Evolutionary conservation across 768 basidiomycete genomes (phyloP).

Genomic region (Butyriboletus loyo): DNA sequence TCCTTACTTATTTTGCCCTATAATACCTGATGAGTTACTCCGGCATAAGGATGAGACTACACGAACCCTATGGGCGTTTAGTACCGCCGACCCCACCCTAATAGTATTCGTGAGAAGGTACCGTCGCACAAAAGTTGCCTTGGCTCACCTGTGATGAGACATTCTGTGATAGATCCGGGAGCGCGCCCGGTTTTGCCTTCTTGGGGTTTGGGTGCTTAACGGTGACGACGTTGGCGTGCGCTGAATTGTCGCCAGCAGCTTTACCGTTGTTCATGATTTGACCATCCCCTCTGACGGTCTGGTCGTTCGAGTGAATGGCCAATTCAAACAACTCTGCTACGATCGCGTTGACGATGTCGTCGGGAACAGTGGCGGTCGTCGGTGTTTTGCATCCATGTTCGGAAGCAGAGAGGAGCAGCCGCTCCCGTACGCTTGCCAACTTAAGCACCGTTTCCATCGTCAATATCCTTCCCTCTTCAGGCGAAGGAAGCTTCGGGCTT

Average conservation of each 20-base stretch:
- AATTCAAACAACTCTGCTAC: slow-evolving; percentile 35
- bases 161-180: not conserved
- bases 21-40: not conserved
- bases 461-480: slow-evolving; percentile 54
- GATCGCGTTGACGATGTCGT: slow-evolving; percentile 26
- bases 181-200: not conserved
- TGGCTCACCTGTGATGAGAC: not conserved
- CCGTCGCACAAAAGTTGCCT: not conserved
- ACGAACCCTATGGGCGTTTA: slow-evolving; percentile 4
- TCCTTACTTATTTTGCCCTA: not conserved
- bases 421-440: slow-evolving; percentile 54
- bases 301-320: slow-evolving; percentile 2
- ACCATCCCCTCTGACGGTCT: not conserved
- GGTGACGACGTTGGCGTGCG: not conserved
- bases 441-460: slow-evolving; percentile 54
- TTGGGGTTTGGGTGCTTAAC: not conserved
- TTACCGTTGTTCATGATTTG: slow-evolving; percentile 4
- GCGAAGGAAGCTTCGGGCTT: slow-evolving; percentile 47
- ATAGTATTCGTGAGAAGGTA: not conserved
- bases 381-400: slow-evolving; percentile 29
- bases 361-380: slow-evolving; percentile 22
- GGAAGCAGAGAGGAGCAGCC: slow-evolving; percentile 34
- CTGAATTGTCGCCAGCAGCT: not conserved
- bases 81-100: not conserved
- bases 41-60: not conserved